phyloP scores from a whole-genome alignment of 75 land plant genomes.

The Chamaecyparis obtusa region DNA sequence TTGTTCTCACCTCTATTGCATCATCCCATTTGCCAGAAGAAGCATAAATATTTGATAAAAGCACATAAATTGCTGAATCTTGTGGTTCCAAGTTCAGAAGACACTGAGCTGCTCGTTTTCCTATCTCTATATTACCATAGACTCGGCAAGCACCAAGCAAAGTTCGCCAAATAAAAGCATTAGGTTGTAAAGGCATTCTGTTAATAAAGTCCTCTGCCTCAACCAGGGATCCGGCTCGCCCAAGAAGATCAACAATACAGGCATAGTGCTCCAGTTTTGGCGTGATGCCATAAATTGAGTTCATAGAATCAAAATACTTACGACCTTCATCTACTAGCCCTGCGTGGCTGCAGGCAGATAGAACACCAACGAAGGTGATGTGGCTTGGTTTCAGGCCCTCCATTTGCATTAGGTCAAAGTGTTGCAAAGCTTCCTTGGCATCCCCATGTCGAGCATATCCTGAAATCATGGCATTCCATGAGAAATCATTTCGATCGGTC shows the following conservation, averaged over 20 bases:
- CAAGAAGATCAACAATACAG: conserved; percentile 64
- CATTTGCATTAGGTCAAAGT: conserved; percentile 53
- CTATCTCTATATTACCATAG: conserved; percentile 44
- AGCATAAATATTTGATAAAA: conserved; percentile 69
- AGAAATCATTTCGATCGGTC: conserved; percentile 49
- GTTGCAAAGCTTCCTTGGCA: conserved; percentile 49
- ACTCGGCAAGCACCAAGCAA: conserved; percentile 66
- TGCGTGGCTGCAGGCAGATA: conserved; percentile 74
- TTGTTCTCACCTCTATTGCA: conserved; percentile 38
- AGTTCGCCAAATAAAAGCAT: conserved; percentile 59
- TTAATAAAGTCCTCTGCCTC: conserved; percentile 52
- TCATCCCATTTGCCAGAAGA: conserved; percentile 39
- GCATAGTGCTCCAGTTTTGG: conserved; percentile 64
- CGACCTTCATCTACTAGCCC: conserved; percentile 47
- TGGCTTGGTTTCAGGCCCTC: conserved; percentile 47
- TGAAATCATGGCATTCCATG: conserved; percentile 83
- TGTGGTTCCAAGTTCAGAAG: conserved; percentile 53
- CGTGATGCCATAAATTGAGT: conserved; percentile 27
- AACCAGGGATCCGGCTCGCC: conserved; percentile 46
- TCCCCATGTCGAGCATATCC: conserved; percentile 71
- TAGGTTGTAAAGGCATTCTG: conserved; percentile 45
- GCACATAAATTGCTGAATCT: conserved; percentile 50
- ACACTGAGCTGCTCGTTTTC: conserved; percentile 45
- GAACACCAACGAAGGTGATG: conserved; percentile 60
- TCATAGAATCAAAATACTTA: conserved; percentile 48